Conservation (phyloP, 2,329 filamentous ascomycete species). For the Calonectria montana region DNA sequence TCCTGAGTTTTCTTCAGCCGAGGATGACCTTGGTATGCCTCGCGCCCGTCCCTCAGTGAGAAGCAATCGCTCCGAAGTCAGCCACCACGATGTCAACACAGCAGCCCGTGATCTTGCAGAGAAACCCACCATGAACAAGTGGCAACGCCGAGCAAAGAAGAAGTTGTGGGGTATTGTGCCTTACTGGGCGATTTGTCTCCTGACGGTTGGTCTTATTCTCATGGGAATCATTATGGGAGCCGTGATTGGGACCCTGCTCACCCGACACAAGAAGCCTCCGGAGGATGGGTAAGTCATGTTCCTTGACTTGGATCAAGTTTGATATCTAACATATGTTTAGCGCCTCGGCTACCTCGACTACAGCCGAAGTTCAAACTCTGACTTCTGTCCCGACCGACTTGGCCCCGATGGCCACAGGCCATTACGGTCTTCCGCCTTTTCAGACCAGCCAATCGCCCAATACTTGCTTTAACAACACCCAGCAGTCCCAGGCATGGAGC, state of each 20-base stretch:
- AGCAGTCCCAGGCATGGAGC: conserved; percentile 70
- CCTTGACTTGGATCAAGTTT: background rate
- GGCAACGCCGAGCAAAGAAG: conserved; percentile 64
- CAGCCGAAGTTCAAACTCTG: conserved; percentile 62
- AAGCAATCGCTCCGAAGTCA: conserved; percentile 61
- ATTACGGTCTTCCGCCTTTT: conserved; percentile 66
- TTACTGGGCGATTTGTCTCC: conserved; percentile 69
- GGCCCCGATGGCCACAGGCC: conserved; percentile 64
- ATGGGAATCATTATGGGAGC: conserved; percentile 68
- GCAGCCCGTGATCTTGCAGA: conserved; percentile 59
- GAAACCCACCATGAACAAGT: conserved; percentile 61
- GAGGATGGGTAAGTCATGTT: background rate
- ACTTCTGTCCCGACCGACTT: conserved; percentile 62
- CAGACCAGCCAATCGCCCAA: conserved; percentile 61
- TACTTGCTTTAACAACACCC: conserved; percentile 67
- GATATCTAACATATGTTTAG: conserved; percentile 1
- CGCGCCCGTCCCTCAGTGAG: conserved; percentile 63
- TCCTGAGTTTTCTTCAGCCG: conserved; percentile 70
- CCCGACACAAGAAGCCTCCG: conserved; percentile 32
- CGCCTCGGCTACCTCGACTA: conserved; percentile 48
- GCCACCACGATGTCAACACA: conserved; percentile 66
- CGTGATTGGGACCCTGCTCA: conserved; percentile 62
- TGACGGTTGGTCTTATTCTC: conserved; percentile 60
- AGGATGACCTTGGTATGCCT: conserved; percentile 63
- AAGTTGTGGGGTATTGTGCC: conserved; percentile 70